Conservation (phyloP, 139 green algal species). For the Haematococcus lacustris region DNA sequence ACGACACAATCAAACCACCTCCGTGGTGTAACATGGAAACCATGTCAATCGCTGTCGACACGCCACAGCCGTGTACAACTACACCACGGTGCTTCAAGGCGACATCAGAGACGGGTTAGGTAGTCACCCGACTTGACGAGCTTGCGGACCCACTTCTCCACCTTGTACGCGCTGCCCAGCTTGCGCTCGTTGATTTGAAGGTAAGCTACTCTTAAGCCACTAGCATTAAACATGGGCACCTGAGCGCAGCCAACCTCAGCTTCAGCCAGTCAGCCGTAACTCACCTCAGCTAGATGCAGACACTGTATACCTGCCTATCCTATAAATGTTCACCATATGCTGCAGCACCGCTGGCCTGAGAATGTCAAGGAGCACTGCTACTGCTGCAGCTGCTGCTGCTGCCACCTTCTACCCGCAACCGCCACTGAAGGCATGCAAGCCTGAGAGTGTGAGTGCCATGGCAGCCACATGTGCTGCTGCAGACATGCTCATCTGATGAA, state of each 20-base stretch:
- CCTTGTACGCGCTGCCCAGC: slow-evolving; percentile 59
- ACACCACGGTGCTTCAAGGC: no score
- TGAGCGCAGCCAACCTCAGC: no score
- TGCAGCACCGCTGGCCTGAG: background rate
- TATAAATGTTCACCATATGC: background rate
- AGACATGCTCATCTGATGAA: no score
- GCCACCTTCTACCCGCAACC: background rate
- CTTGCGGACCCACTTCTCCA: slow-evolving; percentile 92
- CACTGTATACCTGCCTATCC: background rate
- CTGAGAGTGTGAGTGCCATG: background rate
- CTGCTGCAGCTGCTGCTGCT: background rate
- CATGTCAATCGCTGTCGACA: no score
- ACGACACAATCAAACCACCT: no score
- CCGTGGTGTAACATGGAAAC: no score
- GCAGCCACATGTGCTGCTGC: no score
- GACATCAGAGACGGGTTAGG: slow-evolving; percentile 52
- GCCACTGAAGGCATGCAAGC: background rate
- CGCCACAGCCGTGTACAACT: no score
- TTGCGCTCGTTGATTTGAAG: slow-evolving; percentile 83
- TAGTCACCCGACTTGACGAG: slow-evolving; percentile 82
- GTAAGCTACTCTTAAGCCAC: slow-evolving; percentile 81
- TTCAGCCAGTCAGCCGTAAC: slow-evolving; percentile 61
- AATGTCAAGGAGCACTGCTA: background rate
- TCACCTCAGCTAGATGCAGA: background rate
- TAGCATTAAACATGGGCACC: slow-evolving; percentile 90